Evolutionary conservation across 345 rosid genomes (phyloP).

Genomic region (Citrus australasica): DNA sequence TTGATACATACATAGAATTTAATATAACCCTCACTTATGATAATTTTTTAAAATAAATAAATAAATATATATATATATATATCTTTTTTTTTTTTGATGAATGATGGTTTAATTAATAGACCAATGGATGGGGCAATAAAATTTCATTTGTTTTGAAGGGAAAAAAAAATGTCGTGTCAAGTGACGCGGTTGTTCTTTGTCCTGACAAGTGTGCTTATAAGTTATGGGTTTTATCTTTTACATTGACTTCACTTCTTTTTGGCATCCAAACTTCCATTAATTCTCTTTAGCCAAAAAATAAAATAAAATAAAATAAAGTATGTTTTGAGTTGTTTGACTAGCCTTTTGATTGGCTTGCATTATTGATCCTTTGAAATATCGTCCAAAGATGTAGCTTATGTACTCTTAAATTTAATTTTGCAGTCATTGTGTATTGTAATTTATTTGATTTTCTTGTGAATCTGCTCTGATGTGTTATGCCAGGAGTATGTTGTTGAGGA

Average conservation of each 20-base stretch:
- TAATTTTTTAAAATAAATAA: too few relatives aligned
- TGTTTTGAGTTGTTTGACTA: background rate
- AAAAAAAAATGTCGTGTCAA: background rate
- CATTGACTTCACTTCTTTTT: background rate
- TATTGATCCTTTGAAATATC: background rate
- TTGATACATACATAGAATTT: too few relatives aligned
- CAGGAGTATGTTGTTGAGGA: constrained; percentile 99
- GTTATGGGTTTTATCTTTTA: background rate
- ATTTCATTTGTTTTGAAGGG: background rate
- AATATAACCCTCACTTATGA: too few relatives aligned
- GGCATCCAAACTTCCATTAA: background rate
- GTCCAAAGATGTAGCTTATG: background rate
- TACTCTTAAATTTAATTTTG: background rate
- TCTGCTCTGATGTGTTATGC: background rate
- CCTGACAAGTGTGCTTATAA: background rate
- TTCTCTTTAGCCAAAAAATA: background rate
- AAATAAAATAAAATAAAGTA: background rate
- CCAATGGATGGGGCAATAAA: background rate
- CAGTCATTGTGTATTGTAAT: background rate
- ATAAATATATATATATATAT: too few relatives aligned
- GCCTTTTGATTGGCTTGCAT: background rate
- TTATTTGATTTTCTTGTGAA: background rate
- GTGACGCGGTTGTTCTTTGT: too few relatives aligned
- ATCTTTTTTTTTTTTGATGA: background rate
- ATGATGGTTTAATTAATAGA: background rate